A percentile compares a stretch with the other conserved stretches of the same genome.
Conservation (phyloP, 805 yeast genomes). For the Candida adriatica region DNA sequence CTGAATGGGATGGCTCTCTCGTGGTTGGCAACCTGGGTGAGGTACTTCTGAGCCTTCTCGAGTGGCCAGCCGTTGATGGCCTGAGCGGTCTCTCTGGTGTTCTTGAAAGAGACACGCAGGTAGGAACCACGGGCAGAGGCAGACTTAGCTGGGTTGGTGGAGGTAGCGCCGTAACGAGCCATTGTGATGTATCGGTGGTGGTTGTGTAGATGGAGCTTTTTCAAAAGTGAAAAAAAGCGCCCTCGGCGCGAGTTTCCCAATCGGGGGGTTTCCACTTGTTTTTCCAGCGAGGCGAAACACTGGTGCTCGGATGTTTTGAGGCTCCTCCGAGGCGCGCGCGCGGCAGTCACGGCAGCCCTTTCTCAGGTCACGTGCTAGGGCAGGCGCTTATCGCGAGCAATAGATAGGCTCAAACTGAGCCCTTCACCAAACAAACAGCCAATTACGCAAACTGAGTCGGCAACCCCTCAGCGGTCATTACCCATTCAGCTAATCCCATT, state of each 20-base stretch:
- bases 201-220: neutral
- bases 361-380: too few species aligned
- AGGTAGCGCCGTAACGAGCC: conserved; percentile 99
- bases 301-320: too few species aligned
- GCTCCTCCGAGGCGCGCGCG: neutral
- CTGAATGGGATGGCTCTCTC: conserved; percentile 99
- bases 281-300: neutral
- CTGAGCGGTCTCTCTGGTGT: conserved; percentile 99
- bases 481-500: too few species aligned
- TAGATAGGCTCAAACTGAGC: too few species aligned
- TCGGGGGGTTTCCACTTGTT: conserved; percentile 5
- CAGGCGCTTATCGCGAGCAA: too few species aligned
- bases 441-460: too few species aligned
- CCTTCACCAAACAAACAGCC: too few species aligned
- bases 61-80: conserved; percentile 98
- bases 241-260: conserved; percentile 1
- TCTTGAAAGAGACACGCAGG: conserved; percentile 99
- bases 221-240: conserved; percentile 5
- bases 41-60: conserved; percentile 91
- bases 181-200: conserved; percentile 34
- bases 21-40: conserved; percentile 94
- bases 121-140: conserved; percentile 99
- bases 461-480: too few species aligned
- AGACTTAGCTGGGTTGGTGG: conserved; percentile 99
- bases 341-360: too few species aligned